Evolutionary conservation across 805 yeast species (phyloP).

Genomic region (Phaffomyces antillensis): DNA sequence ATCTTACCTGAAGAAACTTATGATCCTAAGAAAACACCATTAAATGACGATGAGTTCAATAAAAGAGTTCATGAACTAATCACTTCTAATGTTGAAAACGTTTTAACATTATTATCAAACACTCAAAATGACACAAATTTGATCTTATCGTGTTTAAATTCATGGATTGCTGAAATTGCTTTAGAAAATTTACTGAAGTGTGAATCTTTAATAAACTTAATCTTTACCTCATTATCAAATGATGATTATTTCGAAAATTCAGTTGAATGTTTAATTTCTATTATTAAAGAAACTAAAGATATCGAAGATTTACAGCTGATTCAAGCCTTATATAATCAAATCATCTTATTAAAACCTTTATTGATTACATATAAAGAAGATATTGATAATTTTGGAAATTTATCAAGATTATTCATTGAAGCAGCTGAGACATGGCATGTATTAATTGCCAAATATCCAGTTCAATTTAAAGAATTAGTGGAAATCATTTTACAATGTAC

Average conservation of each 20-base stretch:
- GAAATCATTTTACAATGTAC: slow-evolving; percentile 66
- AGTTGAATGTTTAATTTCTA: slow-evolving; percentile 77
- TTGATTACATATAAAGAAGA: slow-evolving; percentile 33
- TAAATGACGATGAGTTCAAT: slow-evolving; percentile 76
- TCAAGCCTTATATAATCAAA: slow-evolving; percentile 58
- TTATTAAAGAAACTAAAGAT: slow-evolving; percentile 77
- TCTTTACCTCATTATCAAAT: slow-evolving; percentile 52
- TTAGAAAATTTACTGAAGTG: slow-evolving; percentile 59
- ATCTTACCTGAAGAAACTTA: slow-evolving; percentile 88
- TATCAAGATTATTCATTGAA: slow-evolving; percentile 75
- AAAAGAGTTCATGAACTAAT: slow-evolving; percentile 57
- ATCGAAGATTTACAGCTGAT: slow-evolving; percentile 56
- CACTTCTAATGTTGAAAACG: slow-evolving; percentile 57
- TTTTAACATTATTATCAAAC: slow-evolving; percentile 52
- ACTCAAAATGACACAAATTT: slow-evolving; percentile 28
- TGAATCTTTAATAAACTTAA: slow-evolving; percentile 56
- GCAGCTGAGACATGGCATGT: slow-evolving; percentile 97
- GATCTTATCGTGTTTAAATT: slow-evolving; percentile 68
- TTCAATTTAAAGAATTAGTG: slow-evolving; percentile 64
- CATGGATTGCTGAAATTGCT: slow-evolving; percentile 89
- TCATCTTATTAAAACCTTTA: slow-evolving; percentile 53
- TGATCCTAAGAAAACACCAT: slow-evolving; percentile 67
- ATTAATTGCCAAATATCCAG: slow-evolving; percentile 66
- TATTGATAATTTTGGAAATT: slow-evolving; percentile 54
- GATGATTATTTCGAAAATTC: slow-evolving; percentile 77